Conservation (phyloP, 345 rosid genomes). For the Clarkia xantiana region DNA sequence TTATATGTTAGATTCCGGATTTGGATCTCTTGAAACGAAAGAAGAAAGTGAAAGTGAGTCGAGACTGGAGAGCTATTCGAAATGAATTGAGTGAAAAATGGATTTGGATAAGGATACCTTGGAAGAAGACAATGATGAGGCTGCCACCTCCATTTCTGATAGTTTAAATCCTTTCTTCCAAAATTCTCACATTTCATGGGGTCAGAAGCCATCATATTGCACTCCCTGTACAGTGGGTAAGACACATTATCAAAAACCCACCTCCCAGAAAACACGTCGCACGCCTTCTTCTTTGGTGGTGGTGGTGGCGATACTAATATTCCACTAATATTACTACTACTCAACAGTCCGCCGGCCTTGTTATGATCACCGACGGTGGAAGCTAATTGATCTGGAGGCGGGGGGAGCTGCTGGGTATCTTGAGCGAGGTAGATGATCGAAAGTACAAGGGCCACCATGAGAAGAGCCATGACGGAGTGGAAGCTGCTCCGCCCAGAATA, state of each 20-base stretch:
- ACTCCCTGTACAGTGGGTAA: conserved; percentile 65
- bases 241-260: conserved; percentile 67
- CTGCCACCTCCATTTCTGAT: conserved; percentile 78
- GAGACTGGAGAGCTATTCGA: no score
- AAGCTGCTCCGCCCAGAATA: conserved; percentile 35
- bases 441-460: conserved; percentile 33
- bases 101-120: conserved; percentile 23
- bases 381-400: not conserved
- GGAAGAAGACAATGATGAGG: conserved; percentile 74
- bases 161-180: conserved; percentile 60
- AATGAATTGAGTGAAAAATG: no score
- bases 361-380: not conserved
- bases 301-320: no score
- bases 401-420: conserved; percentile 8
- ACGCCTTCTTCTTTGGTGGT: conserved; percentile 9
- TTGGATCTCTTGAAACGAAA: no score
- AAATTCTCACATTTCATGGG: conserved; percentile 66
- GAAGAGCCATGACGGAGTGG: conserved; percentile 47
- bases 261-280: conserved; percentile 61
- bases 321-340: no score
- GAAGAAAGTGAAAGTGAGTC: no score
- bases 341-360: no score
- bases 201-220: conserved; percentile 50
- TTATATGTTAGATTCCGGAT: no score
- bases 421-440: conserved; percentile 33